phyloP scores from a whole-genome alignment of 345 rosid species.

The Trapa incisa region DNA sequence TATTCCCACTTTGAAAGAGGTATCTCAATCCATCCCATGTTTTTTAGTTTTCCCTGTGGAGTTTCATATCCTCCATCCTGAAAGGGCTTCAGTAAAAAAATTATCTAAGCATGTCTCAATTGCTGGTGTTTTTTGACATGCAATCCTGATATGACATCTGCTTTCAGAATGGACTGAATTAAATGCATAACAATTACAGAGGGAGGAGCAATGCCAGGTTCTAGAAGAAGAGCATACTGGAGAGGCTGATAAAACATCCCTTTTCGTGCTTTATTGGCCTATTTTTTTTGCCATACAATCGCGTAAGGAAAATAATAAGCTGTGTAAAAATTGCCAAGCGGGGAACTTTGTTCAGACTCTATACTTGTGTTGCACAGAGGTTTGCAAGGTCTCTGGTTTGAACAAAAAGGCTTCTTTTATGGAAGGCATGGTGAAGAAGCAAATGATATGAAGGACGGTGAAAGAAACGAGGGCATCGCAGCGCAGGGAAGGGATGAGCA shows the following conservation, averaged over 20 bases:
- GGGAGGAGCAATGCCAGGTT: constrained; percentile 14
- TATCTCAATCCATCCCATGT: not conserved
- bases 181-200: constrained; percentile 16
- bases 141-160: not conserved
- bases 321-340: constrained; percentile 42
- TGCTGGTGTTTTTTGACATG: not conserved
- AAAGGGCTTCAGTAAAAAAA: not conserved
- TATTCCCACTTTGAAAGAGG: constrained; percentile 1
- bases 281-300: constrained; percentile 36
- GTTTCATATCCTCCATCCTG: not conserved
- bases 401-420: not conserved
- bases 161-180: constrained; percentile 28
- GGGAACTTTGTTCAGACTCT: constrained; percentile 25
- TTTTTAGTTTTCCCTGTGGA: not conserved
- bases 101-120: not conserved
- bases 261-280: constrained; percentile 45
- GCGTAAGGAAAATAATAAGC: constrained; percentile 32
- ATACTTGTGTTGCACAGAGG: too few species aligned
- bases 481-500: too few species aligned
- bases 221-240: constrained; percentile 14
- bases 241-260: constrained; percentile 30
- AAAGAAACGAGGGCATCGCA: too few species aligned
- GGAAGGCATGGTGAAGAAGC: not conserved
- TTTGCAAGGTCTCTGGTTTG: not conserved
- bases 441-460: too few species aligned